Conservation (phyloP, 192 early-diverging fungal genomes). For the Geosiphon pyriformis region DNA sequence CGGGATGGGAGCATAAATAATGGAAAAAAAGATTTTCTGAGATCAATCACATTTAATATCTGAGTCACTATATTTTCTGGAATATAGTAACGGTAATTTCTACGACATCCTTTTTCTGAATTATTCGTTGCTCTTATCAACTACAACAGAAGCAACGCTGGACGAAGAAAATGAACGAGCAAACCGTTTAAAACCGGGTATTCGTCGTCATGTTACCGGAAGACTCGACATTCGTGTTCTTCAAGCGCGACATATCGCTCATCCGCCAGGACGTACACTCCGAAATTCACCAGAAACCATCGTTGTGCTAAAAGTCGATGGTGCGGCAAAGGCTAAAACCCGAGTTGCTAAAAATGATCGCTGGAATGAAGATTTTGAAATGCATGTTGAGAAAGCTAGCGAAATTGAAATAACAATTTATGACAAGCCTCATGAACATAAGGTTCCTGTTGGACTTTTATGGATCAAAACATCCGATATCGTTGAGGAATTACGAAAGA, state of each 20-base stretch:
- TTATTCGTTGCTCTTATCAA: background rate
- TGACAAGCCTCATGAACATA: constrained; percentile 70
- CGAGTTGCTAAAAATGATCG: constrained; percentile 63
- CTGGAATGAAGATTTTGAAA: constrained; percentile 84
- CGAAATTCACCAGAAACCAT: constrained; percentile 60
- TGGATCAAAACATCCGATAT: constrained; percentile 96
- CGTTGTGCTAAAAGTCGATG: constrained; percentile 80
- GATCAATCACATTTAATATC: too few species aligned
- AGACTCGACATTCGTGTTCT: constrained; percentile 63
- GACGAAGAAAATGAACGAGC: constrained; percentile 42
- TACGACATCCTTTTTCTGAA: background rate
- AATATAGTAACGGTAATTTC: background rate
- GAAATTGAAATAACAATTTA: constrained; percentile 91
- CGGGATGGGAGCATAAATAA: background rate
- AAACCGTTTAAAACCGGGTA: constrained; percentile 48
- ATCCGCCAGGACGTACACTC: constrained; percentile 48
- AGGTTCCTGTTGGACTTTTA: constrained; percentile 72
- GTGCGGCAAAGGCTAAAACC: constrained; percentile 69
- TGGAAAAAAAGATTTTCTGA: background rate
- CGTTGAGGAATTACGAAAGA: constrained; percentile 76
- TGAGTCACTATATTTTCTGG: background rate
- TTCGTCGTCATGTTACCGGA: constrained; percentile 68
- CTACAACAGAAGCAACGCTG: background rate
- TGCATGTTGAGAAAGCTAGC: constrained; percentile 81
- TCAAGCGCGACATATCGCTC: constrained; percentile 53